Evolutionary conservation across 2,329 filamentous ascomycete species (phyloP), one percentile per base, ranked within the genome.

Genomic region (Metarhizium brunneum): DNA sequence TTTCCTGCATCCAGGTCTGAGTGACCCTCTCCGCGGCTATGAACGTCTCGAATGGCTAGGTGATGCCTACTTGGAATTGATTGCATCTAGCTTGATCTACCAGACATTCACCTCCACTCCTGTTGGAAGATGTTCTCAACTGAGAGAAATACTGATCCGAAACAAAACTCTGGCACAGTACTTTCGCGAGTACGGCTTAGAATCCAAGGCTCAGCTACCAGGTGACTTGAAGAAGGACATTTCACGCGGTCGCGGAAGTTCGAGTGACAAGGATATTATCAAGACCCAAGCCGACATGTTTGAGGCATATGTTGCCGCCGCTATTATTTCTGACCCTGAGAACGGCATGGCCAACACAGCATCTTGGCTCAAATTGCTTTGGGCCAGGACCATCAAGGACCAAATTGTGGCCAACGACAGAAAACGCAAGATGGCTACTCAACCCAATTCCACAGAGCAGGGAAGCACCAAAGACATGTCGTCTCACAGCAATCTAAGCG

Each of bases 221-320:
- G 61, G 61, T 2, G 76, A 78, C 58, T 72, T 72, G 29, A 64
- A 59, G 50, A 70, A 64, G 53, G 60, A 63, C 38, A 56, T 56
- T 30, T 56, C 58, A 6, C 53, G 63, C 6, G 64, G 66, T 8
- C 61, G 59, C 20, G 63, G 63, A 14, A 65, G 59, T 11, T 66
- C 67, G 6, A 78, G 64, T 55, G 70, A 65, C 66, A 85, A 79
- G 66, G 80, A 78, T 47, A 77, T 81, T 57, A 79, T 75, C 14
- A 96, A 96, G 69, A 83, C 90, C 10, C 77, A 88, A 55, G 92
- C 86, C 8, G 92, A 97, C 66, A 79, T 96, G 18, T 95, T 96
- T 63, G 92, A 97, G 68, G 88, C 92, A 0, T 96, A 95, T 63
- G 82, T 95, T 16, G 92, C 88, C 8, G 92, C 87, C 3, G 72